Percentiles rank a stretch among this genome's conserved stretches.
These are phyloP conservation scores for Pseudogymnoascus sp. DNA, from an alignment of 2,329 filamentous ascomycete genomes.

Conservation along the genomic window DNA sequence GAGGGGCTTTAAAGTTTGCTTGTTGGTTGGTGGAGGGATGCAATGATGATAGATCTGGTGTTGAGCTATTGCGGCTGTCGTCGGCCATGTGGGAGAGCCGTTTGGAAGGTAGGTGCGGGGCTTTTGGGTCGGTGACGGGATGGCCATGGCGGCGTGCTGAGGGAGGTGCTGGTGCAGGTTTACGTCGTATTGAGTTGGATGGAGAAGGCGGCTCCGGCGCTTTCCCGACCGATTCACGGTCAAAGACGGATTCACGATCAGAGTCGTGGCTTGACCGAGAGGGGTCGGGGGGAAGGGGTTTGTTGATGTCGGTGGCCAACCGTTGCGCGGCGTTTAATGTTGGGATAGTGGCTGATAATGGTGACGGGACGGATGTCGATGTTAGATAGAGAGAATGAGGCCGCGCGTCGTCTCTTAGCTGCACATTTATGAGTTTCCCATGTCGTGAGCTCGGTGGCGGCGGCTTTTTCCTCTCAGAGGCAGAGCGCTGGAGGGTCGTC, in stretches of 20 bases:
- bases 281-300: slow-evolving; percentile 52
- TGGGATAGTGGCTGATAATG: slow-evolving; percentile 14
- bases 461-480: slow-evolving; percentile 53
- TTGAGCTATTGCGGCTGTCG: slow-evolving; percentile 16
- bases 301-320: slow-evolving; percentile 47
- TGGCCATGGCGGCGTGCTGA: slow-evolving; percentile 28
- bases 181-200: slow-evolving; percentile 24
- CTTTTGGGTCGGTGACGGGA: slow-evolving; percentile 22
- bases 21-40: slow-evolving; percentile 10
- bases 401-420: slow-evolving; percentile 32
- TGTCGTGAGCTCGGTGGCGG: slow-evolving; percentile 71
- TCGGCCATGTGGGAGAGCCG: slow-evolving; percentile 25
- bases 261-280: slow-evolving; percentile 36
- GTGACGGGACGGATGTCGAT: slow-evolving; percentile 15
- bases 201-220: slow-evolving; percentile 36
- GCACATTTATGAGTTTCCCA: slow-evolving; percentile 60
- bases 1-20: slow-evolving; percentile 21
- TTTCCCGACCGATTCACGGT: slow-evolving; percentile 46
- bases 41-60: slow-evolving; percentile 13
- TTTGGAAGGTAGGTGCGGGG: slow-evolving; percentile 18
- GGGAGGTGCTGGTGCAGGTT: slow-evolving; percentile 35
- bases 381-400: neutral
- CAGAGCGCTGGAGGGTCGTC: slow-evolving; percentile 18
- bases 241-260: slow-evolving; percentile 41
- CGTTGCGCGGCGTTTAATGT: slow-evolving; percentile 29